Conservation (phyloP, 2,329 filamentous ascomycete species). For the Ophiocordyceps robertsii region DNA sequence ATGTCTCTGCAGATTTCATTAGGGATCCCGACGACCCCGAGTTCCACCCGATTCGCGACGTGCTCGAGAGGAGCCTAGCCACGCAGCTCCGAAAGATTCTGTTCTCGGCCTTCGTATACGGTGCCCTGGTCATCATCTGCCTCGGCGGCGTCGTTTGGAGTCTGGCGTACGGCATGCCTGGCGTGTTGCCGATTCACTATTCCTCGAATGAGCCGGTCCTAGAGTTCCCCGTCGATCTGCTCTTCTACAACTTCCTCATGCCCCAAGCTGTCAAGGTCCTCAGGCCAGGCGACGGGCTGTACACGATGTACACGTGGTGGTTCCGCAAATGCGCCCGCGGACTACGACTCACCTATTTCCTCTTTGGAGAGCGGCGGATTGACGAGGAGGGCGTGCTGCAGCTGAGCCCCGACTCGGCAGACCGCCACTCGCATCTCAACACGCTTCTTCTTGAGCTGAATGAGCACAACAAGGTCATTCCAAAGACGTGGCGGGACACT, state of each 20-base stretch:
- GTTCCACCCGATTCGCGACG: slow-evolving; percentile 93
- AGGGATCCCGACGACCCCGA: slow-evolving; percentile 95
- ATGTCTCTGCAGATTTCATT: slow-evolving; percentile 62
- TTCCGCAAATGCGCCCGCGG: slow-evolving; percentile 73
- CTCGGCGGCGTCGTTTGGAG: slow-evolving; percentile 93
- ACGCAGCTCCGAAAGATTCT: slow-evolving; percentile 93
- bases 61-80: slow-evolving; percentile 80
- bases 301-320: slow-evolving; percentile 90
- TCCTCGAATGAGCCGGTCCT: slow-evolving; percentile 83
- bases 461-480: slow-evolving; percentile 26
- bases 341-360: slow-evolving; percentile 77
- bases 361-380: slow-evolving; percentile 69
- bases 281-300: slow-evolving; percentile 71
- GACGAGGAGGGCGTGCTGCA: slow-evolving; percentile 69
- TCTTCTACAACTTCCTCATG: slow-evolving; percentile 96
- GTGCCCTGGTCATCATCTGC: slow-evolving; percentile 81
- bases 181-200: slow-evolving; percentile 82
- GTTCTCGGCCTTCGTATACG: slow-evolving; percentile 92
- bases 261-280: slow-evolving; percentile 74
- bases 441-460: slow-evolving; percentile 33
- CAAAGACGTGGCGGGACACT: slow-evolving; percentile 44
- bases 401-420: slow-evolving; percentile 21
- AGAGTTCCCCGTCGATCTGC: slow-evolving; percentile 84
- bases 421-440: slow-evolving; percentile 22
- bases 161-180: slow-evolving; percentile 52